phyloP scores from a whole-genome alignment of 2,329 filamentous ascomycete genomes.

The Scytalidium sp. region DNA sequence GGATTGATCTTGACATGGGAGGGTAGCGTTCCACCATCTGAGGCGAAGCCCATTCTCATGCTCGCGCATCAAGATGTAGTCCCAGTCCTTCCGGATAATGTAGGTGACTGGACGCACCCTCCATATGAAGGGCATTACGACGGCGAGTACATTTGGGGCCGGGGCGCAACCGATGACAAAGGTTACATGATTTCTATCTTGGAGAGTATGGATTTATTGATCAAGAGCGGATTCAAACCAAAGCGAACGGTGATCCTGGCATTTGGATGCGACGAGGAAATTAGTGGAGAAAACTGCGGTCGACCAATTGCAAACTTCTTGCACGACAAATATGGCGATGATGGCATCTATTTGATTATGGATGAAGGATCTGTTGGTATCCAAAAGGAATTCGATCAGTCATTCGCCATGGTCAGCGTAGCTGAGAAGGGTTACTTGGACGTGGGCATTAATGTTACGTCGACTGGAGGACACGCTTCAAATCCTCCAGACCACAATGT shows the following conservation, averaged over 20 bases:
- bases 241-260: constrained; percentile 54
- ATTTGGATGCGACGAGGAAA: constrained; percentile 64
- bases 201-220: constrained; percentile 52
- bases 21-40: constrained; percentile 40
- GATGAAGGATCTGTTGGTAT: constrained; percentile 54
- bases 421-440: constrained; percentile 61
- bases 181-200: constrained; percentile 57
- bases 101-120: constrained; percentile 54
- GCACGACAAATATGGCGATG: constrained; percentile 43
- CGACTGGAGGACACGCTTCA: constrained; percentile 58
- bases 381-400: constrained; percentile 38
- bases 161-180: constrained; percentile 60
- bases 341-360: constrained; percentile 1
- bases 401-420: constrained; percentile 54
- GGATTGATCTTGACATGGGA: constrained; percentile 58
- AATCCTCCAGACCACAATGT: constrained; percentile 52
- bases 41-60: constrained; percentile 48
- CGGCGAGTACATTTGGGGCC: constrained; percentile 58
- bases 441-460: constrained; percentile 52
- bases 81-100: constrained; percentile 48
- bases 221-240: constrained; percentile 49
- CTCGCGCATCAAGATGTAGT: constrained; percentile 57
- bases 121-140: constrained; percentile 57
- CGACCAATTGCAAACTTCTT: constrained; percentile 42
- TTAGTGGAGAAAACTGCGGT: constrained; percentile 40